These are phyloP conservation scores for Cryphonectria parasitica DNA, from an alignment of 2,329 filamentous ascomycete species.

Conservation along the genomic window DNA sequence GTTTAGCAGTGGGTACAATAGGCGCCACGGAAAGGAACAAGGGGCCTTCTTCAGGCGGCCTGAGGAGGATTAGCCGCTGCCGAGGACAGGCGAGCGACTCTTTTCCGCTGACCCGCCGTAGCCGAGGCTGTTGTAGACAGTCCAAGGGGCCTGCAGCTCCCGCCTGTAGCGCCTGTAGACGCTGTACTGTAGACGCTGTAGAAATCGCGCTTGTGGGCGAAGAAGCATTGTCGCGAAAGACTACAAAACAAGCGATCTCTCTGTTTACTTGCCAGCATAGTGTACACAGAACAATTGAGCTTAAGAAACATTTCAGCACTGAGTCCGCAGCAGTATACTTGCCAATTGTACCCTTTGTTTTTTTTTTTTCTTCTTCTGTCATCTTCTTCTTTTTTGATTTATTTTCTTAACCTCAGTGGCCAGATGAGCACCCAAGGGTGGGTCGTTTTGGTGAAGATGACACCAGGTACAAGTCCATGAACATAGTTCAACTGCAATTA, in stretches of 20 bases:
- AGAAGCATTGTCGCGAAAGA: background rate
- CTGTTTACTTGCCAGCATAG: background rate
- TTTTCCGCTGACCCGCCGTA: background rate
- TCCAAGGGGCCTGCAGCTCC: background rate
- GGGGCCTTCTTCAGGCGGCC: background rate
- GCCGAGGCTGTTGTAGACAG: background rate
- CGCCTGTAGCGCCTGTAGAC: slow-evolving; percentile 2
- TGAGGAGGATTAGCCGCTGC: slow-evolving; percentile 4
- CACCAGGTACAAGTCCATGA: too few species aligned
- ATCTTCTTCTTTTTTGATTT: background rate
- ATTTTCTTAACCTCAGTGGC: too few species aligned
- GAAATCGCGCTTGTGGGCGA: background rate
- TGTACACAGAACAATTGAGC: too few species aligned
- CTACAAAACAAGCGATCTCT: background rate
- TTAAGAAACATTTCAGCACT: background rate
- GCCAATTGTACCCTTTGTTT: too few species aligned
- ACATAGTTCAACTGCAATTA: too few species aligned
- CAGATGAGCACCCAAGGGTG: too few species aligned
- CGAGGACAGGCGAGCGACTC: slow-evolving; percentile 13
- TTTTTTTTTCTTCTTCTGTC: background rate
- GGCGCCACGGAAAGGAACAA: background rate
- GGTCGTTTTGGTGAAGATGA: too few species aligned
- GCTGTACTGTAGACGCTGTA: background rate
- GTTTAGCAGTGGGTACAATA: slow-evolving; percentile 19
- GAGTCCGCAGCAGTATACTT: background rate